Percentiles rank a stretch among this genome's conserved stretches.
Evolutionary conservation across 2,329 filamentous ascomycete species (phyloP).

Genomic region (Cladosporium sp.): DNA sequence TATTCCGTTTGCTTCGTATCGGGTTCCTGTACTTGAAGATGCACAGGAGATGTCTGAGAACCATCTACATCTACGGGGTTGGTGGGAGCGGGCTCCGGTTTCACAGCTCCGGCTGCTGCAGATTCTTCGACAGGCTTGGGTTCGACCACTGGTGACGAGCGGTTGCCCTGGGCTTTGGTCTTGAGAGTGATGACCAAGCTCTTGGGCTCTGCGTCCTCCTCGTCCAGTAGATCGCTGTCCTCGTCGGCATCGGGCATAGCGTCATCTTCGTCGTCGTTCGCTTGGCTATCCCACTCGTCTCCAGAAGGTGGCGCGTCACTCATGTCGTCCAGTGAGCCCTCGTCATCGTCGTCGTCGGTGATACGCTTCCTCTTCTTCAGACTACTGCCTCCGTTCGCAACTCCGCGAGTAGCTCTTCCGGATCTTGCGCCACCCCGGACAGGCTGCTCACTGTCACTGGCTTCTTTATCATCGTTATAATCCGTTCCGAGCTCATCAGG

Average conservation of each 20-base stretch:
- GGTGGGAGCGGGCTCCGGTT: neutral
- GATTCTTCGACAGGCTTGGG: neutral
- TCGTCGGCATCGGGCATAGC: slow-evolving; percentile 10
- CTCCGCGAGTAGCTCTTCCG: slow-evolving; percentile 35
- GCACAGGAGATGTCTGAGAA: neutral
- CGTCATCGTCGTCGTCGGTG: slow-evolving; percentile 54
- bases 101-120: neutral
- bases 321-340: slow-evolving; percentile 48
- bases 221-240: neutral
- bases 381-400: slow-evolving; percentile 23
- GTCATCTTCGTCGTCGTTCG: slow-evolving; percentile 9
- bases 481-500: slow-evolving; percentile 30
- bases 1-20: neutral
- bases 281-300: slow-evolving; percentile 52
- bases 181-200: slow-evolving; percentile 11
- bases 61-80: neutral
- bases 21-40: neutral
- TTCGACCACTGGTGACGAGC: neutral
- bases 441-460: slow-evolving; percentile 44
- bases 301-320: slow-evolving; percentile 57
- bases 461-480: slow-evolving; percentile 25
- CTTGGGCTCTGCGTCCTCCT: slow-evolving; percentile 6
- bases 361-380: slow-evolving; percentile 43
- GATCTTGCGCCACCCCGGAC: slow-evolving; percentile 38
- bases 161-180: neutral